A percentile compares a stretch with the other conserved stretches of the same genome.
These are phyloP conservation scores for Zizania latifolia DNA, from an alignment of 176 grass and related monocot genomes.

Conservation along the genomic window DNA sequence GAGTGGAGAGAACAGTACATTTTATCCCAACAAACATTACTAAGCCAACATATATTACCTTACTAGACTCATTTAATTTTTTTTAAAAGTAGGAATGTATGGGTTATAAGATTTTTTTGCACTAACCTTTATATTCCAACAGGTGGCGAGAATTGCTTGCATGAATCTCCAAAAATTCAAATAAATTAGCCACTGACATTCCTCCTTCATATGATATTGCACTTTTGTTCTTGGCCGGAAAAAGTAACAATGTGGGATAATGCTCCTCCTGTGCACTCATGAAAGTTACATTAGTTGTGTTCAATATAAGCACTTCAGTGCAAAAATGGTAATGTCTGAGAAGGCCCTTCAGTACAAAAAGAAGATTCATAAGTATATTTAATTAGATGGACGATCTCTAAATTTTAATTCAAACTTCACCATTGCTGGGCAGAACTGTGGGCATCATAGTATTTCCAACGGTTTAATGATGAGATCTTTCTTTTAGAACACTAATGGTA, in stretches of 20 bases:
- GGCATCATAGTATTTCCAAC: conserved; percentile 5
- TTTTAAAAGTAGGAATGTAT: not conserved
- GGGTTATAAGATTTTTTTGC: conserved; percentile 14
- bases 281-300: conserved; percentile 24
- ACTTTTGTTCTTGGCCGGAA: conserved; percentile 74
- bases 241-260: conserved; percentile 73
- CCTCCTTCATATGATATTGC: conserved; percentile 60
- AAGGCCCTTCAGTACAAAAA: not conserved
- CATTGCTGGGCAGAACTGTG: not conserved
- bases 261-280: conserved; percentile 53
- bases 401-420: not conserved
- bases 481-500: not conserved
- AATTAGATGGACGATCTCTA: not conserved
- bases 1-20: not conserved
- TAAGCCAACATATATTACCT: conserved; percentile 12
- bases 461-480: not conserved
- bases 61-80: conserved; percentile 11
- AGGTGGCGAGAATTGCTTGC: conserved; percentile 53
- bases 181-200: conserved; percentile 64
- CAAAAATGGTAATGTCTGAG: conserved; percentile 14
- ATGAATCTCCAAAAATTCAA: conserved; percentile 69
- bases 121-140: conserved; percentile 52
- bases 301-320: conserved; percentile 21
- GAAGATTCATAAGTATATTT: conserved; percentile 13
- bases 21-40: not conserved